Base-by-base conservation (phyloP, 2,329 filamentous ascomycete species). In the Aspergillus ochraceus region DNA sequence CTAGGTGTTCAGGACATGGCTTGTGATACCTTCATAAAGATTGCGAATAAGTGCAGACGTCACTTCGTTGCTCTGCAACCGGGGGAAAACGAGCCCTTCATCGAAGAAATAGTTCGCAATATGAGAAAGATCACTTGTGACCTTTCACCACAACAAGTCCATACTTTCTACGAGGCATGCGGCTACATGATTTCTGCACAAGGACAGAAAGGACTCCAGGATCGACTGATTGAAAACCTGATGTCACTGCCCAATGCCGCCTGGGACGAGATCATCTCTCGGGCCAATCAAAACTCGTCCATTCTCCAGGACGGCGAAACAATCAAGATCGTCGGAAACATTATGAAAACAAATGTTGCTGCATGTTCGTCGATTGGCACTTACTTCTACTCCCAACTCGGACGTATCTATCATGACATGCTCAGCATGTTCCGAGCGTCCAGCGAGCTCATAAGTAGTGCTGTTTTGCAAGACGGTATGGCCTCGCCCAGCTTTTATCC, bases 331-430 rank as follows among this genome's bases (percentile, higher is more conserved):
- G 93, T 99, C 64, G 95, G 95, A 66, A 99, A 99, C 79, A 97
- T 99, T 74, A 99, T 99, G 95, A 99, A 99, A 85, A 99, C 95
- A 0, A 99, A 99, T 70, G 95, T 99, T 4, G 94, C 96, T n/a
- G 95, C 95, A 39, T 99, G 95, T 77, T 91, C 91, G 39, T 98
- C 95, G 0, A 95, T 99, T 60, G 95, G 96, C 36, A 88, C 91
- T 55, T 99, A 98, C 79, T 99, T 99, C 77, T 97, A 97, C 72
- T 94, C 95, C 12, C 95, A 99, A 75, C 97, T 99, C 68, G 95
- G 94, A 46, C 90, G 92, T 59, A 98, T 99, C 68, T 99, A 98
- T 77, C 88, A 96, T 67, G 95, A 99, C 74, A 98, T 99, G 94
- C 82, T 99, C 59, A 94, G 95, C 71, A 99, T 99, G 96, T 99